These are phyloP conservation scores for Bipolaris cookei DNA, from an alignment of 2,329 filamentous ascomycete species.

Conservation along the genomic window DNA sequence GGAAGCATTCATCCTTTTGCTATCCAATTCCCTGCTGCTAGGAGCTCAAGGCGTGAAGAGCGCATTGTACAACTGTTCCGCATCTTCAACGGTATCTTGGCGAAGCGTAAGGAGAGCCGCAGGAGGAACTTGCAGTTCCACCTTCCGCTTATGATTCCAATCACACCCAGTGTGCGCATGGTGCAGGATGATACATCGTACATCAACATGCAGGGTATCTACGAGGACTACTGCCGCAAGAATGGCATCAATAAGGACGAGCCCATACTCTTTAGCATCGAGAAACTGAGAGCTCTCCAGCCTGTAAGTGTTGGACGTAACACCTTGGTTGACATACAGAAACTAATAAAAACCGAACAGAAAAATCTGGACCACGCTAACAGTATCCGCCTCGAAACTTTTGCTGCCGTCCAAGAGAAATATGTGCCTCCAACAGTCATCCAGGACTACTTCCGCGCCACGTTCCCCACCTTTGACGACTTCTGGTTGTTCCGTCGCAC, in stretches of 20 bases:
- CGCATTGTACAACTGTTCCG: slow-evolving; percentile 95
- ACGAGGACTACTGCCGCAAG: slow-evolving; percentile 92
- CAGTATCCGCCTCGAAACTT: slow-evolving; percentile 84
- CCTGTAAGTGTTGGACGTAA: slow-evolving; percentile 35
- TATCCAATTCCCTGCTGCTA: slow-evolving; percentile 91
- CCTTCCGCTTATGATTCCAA: slow-evolving; percentile 90
- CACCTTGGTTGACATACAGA: background rate
- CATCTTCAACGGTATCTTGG: slow-evolving; percentile 91
- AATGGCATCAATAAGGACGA: slow-evolving; percentile 92
- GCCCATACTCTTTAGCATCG: slow-evolving; percentile 91
- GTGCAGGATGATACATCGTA: slow-evolving; percentile 96
- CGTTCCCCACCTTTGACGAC: slow-evolving; percentile 86
- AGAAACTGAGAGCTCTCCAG: slow-evolving; percentile 78
- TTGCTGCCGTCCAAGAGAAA: slow-evolving; percentile 90
- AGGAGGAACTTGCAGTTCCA: slow-evolving; percentile 95
- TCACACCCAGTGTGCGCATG: slow-evolving; percentile 92
- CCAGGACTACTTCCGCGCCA: slow-evolving; percentile 86
- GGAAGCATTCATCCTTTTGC: slow-evolving; percentile 97
- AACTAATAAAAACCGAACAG: slow-evolving; percentile 50
- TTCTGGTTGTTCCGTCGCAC: slow-evolving; percentile 99
- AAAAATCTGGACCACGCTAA: slow-evolving; percentile 72
- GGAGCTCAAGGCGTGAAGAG: slow-evolving; percentile 92
- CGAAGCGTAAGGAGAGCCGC: slow-evolving; percentile 92
- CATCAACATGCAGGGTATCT: slow-evolving; percentile 91
- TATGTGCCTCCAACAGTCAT: slow-evolving; percentile 84